Evolutionary conservation across 2,329 filamentous ascomycete species (phyloP).

Genomic region (Phaeosphaeriaceae sp.): DNA sequence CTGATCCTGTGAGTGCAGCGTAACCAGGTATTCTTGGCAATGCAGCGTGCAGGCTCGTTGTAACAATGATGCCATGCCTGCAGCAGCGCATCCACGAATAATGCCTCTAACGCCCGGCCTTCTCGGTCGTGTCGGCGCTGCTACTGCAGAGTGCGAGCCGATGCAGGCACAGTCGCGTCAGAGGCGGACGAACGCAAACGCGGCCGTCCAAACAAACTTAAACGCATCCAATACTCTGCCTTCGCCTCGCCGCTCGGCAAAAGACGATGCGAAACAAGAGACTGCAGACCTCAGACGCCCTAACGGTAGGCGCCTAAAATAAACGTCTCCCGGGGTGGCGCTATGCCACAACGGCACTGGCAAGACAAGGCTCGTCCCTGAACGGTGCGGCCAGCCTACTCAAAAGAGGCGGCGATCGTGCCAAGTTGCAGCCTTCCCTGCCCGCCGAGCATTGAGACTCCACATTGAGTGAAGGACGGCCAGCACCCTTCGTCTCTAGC

Average conservation of each 20-base stretch:
- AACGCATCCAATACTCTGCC: neutral
- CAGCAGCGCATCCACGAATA: conserved; percentile 7
- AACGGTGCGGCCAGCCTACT: conserved; percentile 18
- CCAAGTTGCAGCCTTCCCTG: conserved; percentile 5
- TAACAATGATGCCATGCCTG: conserved; percentile 19
- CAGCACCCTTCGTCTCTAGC: neutral
- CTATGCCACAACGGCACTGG: neutral
- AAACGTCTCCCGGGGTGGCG: conserved; percentile 9
- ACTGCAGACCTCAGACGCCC: conserved; percentile 18
- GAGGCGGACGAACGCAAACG: neutral
- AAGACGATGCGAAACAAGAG: conserved; percentile 24
- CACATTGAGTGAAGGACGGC: neutral
- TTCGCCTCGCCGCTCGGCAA: neutral
- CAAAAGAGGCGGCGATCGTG: conserved; percentile 12
- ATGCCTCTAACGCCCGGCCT: neutral
- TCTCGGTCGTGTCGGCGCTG: neutral
- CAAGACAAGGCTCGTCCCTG: neutral
- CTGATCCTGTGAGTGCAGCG: conserved; percentile 14
- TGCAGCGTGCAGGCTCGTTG: conserved; percentile 4
- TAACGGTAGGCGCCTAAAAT: conserved; percentile 32
- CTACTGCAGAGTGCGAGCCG: neutral
- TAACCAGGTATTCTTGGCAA: conserved; percentile 20
- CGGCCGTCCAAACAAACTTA: neutral
- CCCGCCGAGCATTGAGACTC: neutral
- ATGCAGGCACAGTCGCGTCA: neutral